Evolutionary conservation across 1,139 yeast species (phyloP).

Genomic region (Candida sojae): DNA sequence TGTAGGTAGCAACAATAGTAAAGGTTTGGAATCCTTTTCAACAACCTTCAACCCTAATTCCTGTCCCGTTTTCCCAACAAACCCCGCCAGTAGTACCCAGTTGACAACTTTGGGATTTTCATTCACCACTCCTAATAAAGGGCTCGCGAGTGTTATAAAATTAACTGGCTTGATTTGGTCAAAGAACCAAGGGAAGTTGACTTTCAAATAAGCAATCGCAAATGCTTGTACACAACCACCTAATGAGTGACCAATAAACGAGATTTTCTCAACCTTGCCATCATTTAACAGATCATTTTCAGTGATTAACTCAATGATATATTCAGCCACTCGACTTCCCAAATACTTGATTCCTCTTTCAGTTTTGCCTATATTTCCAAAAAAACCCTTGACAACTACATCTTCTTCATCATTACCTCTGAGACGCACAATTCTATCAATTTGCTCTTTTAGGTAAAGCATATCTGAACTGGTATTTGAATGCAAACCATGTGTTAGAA

Average conservation of each 20-base stretch:
- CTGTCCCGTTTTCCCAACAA: slow-evolving; percentile 92
- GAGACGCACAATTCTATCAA: slow-evolving; percentile 55
- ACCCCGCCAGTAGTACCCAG: slow-evolving; percentile 81
- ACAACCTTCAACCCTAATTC: slow-evolving; percentile 68
- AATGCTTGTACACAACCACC: slow-evolving; percentile 92
- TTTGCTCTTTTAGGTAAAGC: slow-evolving; percentile 80
- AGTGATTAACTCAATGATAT: slow-evolving; percentile 59
- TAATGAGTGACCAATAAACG: slow-evolving; percentile 89
- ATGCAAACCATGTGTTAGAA: slow-evolving; percentile 89
- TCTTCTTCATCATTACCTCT: slow-evolving; percentile 47
- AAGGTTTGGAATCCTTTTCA: slow-evolving; percentile 52
- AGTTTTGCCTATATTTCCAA: slow-evolving; percentile 84
- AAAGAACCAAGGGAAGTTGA: slow-evolving; percentile 74
- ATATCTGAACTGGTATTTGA: slow-evolving; percentile 89
- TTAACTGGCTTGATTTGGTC: slow-evolving; percentile 68
- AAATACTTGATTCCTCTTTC: slow-evolving; percentile 87
- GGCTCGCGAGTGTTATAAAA: slow-evolving; percentile 84
- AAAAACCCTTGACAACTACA: slow-evolving; percentile 77
- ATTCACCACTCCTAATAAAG: slow-evolving; percentile 77
- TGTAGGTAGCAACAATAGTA: slow-evolving; percentile 72
- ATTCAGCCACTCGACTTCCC: slow-evolving; percentile 82
- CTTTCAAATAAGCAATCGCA: slow-evolving; percentile 74
- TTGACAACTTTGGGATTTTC: slow-evolving; percentile 90
- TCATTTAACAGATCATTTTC: slow-evolving; percentile 33
- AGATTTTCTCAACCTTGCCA: slow-evolving; percentile 56